These are phyloP conservation scores for Hypoxylon lienhwacheense DNA, from an alignment of 495 filamentous ascomycete species.

Conservation along the genomic window DNA sequence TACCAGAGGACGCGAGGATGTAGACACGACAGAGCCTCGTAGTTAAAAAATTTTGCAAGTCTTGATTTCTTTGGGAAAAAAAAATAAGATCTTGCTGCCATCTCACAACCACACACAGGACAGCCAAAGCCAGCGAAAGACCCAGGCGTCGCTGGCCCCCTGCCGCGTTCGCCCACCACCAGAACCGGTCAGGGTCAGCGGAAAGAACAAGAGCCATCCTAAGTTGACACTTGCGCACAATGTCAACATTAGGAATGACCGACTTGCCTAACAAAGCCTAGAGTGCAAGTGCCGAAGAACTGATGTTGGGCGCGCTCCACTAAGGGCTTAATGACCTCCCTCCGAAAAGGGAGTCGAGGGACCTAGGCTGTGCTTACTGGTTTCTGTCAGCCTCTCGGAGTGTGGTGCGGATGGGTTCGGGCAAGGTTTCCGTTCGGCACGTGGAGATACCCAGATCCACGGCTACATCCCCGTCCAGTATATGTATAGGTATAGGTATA, in stretches of 20 bases:
- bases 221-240: too few relatives aligned
- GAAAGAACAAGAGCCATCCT: background rate
- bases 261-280: too few relatives aligned
- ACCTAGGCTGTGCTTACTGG: conserved; percentile 1
- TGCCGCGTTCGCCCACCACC: conserved; percentile 13
- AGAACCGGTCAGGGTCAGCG: conserved; percentile 13
- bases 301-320: conserved; percentile 7
- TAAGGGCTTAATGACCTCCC: conserved; percentile 14
- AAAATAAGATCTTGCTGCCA: background rate
- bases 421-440: background rate
- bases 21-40: too few relatives aligned
- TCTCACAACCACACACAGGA: conserved; percentile 3
- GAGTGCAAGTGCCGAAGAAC: conserved; percentile 2
- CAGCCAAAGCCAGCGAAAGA: conserved; percentile 27
- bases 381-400: conserved; percentile 19
- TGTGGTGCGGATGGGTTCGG: conserved; percentile 3
- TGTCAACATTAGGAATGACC: too few relatives aligned
- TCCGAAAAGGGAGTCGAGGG: conserved; percentile 14
- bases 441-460: conserved; percentile 7
- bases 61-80: conserved; percentile 3
- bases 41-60: too few relatives aligned
- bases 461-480: conserved; percentile 8
- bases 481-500: background rate
- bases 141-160: conserved; percentile 17
- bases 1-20: conserved; percentile 15